phyloP scores from a whole-genome alignment of 805 yeast species.

The Metschnikowia dekortorum region DNA sequence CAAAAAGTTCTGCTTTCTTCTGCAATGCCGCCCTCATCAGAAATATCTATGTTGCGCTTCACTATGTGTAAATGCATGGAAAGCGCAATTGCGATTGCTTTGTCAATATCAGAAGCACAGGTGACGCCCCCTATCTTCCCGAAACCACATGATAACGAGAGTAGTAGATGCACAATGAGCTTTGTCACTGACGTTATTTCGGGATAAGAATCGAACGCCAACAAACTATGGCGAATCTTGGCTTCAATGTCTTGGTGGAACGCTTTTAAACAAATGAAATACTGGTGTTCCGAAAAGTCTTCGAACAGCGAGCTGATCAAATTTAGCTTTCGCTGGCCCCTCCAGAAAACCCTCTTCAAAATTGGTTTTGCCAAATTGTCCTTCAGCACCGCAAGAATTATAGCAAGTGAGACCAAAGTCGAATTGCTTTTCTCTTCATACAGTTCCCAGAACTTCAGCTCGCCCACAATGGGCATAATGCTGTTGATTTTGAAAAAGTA shows the following conservation, averaged over 20 bases:
- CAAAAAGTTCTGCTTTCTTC: constrained; percentile 13
- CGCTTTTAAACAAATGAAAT: constrained; percentile 8
- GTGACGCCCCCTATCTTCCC: background rate
- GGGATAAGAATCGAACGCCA: constrained; percentile 28
- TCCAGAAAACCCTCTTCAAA: constrained; percentile 17
- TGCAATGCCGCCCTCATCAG: background rate
- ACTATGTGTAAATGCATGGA: constrained; percentile 19
- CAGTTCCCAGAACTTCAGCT: constrained; percentile 25
- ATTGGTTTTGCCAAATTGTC: constrained; percentile 27
- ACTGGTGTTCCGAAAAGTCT: constrained; percentile 4
- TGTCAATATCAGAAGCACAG: background rate
- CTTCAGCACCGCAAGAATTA: constrained; percentile 25
- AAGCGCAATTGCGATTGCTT: background rate
- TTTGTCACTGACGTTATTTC: constrained; percentile 26
- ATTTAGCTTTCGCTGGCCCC: constrained; percentile 5
- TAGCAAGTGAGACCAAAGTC: constrained; percentile 22
- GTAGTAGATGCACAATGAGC: constrained; percentile 21
- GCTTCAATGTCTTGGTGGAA: constrained; percentile 24
- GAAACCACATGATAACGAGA: constrained; percentile 8
- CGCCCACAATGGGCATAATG: constrained; percentile 31
- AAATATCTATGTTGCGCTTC: background rate
- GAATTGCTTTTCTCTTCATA: constrained; percentile 19
- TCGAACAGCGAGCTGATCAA: background rate
- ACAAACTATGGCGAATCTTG: constrained; percentile 30
- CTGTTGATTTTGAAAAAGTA: constrained; percentile 31